Percentiles rank a stretch among this genome's conserved stretches.
Conservation (phyloP, 805 yeast species). For the Cyberlindnera nakhonratchasimensis region DNA sequence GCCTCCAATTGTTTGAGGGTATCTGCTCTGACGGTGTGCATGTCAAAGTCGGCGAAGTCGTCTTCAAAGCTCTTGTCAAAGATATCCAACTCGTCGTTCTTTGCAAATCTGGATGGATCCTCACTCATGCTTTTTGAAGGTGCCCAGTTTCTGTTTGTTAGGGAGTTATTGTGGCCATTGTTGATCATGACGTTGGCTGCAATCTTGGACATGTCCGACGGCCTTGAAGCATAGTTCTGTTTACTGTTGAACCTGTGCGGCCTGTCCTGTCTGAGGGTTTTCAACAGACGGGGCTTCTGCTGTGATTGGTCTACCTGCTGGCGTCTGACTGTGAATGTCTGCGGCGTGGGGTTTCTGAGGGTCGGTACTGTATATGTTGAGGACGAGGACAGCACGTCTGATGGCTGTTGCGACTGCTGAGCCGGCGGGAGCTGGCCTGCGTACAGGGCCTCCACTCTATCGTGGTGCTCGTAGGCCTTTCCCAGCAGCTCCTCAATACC, state of each 20-base stretch:
- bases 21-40: constrained; percentile 23
- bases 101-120: constrained; percentile 4
- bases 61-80: constrained; percentile 27
- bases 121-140: constrained; percentile 23
- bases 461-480: constrained; percentile 36
- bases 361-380: constrained; percentile 23
- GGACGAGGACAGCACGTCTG: constrained; percentile 1
- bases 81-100: constrained; percentile 20
- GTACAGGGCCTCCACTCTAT: constrained; percentile 30
- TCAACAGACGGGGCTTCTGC: constrained; percentile 28
- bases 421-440: background rate
- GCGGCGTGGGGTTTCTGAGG: constrained; percentile 21
- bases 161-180: background rate
- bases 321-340: constrained; percentile 25
- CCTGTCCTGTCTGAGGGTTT: constrained; percentile 33
- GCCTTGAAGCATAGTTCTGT: constrained; percentile 11
- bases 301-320: constrained; percentile 20
- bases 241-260: constrained; percentile 17
- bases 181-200: constrained; percentile 25
- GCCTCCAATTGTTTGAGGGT: constrained; percentile 28
- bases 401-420: background rate
- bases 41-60: constrained; percentile 21
- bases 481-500: constrained; percentile 25
- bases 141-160: constrained; percentile 21
- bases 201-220: constrained; percentile 25